Percentiles rank a stretch among this genome's conserved stretches.
Evolutionary conservation across 768 basidiomycete species (phyloP).

Genomic region (Tephrocybe sp.): DNA sequence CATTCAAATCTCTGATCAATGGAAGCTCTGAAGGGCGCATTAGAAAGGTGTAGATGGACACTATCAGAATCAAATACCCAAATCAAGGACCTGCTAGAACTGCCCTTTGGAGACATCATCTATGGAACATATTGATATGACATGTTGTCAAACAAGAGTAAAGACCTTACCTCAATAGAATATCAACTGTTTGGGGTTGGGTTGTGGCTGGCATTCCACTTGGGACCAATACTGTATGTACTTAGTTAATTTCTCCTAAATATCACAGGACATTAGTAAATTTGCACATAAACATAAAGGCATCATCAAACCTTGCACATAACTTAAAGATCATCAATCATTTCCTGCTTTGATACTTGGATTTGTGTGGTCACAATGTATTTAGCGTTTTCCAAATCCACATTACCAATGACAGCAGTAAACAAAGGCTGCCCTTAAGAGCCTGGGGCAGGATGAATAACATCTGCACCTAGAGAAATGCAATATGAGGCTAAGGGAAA

Average conservation of each 20-base stretch:
- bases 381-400: constrained; percentile 69
- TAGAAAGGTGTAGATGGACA: background rate
- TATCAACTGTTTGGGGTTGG: constrained; percentile 55
- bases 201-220: constrained; percentile 41
- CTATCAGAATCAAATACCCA: constrained; percentile 35
- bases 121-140: constrained; percentile 24
- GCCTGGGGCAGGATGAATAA: constrained; percentile 79
- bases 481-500: too few relatives aligned
- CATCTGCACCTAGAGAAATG: constrained; percentile 65
- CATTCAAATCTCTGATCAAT: constrained; percentile 49
- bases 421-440: constrained; percentile 73
- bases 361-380: constrained; percentile 56
- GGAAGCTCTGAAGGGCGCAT: constrained; percentile 47
- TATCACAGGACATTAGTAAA: background rate
- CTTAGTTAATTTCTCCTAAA: constrained; percentile 50
- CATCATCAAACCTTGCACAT: constrained; percentile 55
- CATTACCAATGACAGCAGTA: constrained; percentile 71
- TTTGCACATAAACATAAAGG: background rate
- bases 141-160: constrained; percentile 13
- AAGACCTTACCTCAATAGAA: constrained; percentile 65
- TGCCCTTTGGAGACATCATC: constrained; percentile 55
- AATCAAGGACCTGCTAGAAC: constrained; percentile 49
- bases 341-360: constrained; percentile 62
- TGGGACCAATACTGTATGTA: constrained; percentile 52
- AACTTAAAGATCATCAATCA: constrained; percentile 62